Evolutionary conservation across 2,329 filamentous ascomycete genomes (phyloP), one percentile per base, ranked within the genome.

Genomic region (Penicillium hordei): DNA sequence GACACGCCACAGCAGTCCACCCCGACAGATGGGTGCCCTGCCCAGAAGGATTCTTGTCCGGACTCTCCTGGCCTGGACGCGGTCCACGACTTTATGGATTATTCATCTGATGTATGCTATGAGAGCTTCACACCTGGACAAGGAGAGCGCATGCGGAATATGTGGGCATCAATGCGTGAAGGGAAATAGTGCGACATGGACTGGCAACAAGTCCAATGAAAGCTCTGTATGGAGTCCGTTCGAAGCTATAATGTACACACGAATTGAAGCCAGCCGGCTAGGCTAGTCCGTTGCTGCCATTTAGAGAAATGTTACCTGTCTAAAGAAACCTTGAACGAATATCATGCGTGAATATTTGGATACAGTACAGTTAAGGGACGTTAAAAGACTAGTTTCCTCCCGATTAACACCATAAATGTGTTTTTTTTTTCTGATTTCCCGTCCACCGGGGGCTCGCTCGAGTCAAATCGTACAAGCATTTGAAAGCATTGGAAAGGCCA

Each of bases 61-160:
- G 67, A 70, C 25, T 70, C 71, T 25, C 69, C 73, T 12, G 80
- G 79, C 0, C 52, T 75, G 13, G 83, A 86, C 69, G 74, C 80
- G 4, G 80, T 86, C 54, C 80, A 83, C 59, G 84, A 86, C 65
- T 85, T 81, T 64, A 86, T 86, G 83, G 83, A 86, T 69, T 85
- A 85, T 67, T 80, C 77, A 5, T 79, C 74, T 8, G 83, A 85
- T 74, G 77, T 75, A 21, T 85, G 83, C 60, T 85, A 85, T 68
- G 75, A 76, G 61, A 74, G 69, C 1, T 85, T 85, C 60, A 83
- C 82, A 7, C 65, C 72, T 1, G 72, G 75, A 39, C 83, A 85
- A 74, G 71, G 76, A 21, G 67, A 73, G 57, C 70, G 83, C 52
- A 84, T 85, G 77, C 72, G 76, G 62, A 78, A 69, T 62, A 78